A percentile compares a stretch with the other conserved stretches of the same genome.
Evolutionary conservation across 805 yeast genomes (phyloP).

Genomic region (Saccharomycopsis capsularis): DNA sequence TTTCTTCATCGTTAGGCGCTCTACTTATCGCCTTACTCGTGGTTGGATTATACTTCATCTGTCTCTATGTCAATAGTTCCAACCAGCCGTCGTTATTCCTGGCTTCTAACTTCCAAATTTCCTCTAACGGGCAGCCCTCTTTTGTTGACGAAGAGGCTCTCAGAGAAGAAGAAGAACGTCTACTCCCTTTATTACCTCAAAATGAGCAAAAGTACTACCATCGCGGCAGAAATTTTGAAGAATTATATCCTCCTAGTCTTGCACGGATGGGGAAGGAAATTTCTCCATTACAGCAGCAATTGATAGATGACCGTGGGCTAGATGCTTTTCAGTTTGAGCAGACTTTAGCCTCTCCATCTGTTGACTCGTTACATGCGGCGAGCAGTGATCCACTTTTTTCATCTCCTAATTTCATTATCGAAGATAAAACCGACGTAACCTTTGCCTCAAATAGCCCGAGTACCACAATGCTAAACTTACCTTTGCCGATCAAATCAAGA

Average conservation of each 20-base stretch:
- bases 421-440: constrained; percentile 21
- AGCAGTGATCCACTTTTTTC: constrained; percentile 2
- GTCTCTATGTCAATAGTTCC: constrained; percentile 4
- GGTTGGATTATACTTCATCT: constrained; percentile 19
- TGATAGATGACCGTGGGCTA: constrained; percentile 20
- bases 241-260: constrained; percentile 12
- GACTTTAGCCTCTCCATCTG: too few relatives aligned
- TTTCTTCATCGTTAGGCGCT: constrained; percentile 17
- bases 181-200: constrained; percentile 6
- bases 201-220: constrained; percentile 5
- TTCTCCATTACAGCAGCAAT: constrained; percentile 12
- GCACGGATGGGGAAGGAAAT: constrained; percentile 15
- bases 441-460: constrained; percentile 13
- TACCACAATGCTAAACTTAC: constrained; percentile 16
- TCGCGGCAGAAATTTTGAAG: constrained; percentile 6
- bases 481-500: constrained; percentile 17
- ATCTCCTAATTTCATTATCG: constrained; percentile 12
- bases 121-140: background rate
- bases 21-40: constrained; percentile 14
- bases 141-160: constrained; percentile 7
- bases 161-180: constrained; percentile 10
- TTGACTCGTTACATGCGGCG: too few relatives aligned
- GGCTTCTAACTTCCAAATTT: constrained; percentile 7
- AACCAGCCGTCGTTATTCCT: background rate
- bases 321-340: constrained; percentile 20